phyloP scores from a whole-genome alignment of 1,284 basidiomycete genomes.

The Athelia sp. region DNA sequence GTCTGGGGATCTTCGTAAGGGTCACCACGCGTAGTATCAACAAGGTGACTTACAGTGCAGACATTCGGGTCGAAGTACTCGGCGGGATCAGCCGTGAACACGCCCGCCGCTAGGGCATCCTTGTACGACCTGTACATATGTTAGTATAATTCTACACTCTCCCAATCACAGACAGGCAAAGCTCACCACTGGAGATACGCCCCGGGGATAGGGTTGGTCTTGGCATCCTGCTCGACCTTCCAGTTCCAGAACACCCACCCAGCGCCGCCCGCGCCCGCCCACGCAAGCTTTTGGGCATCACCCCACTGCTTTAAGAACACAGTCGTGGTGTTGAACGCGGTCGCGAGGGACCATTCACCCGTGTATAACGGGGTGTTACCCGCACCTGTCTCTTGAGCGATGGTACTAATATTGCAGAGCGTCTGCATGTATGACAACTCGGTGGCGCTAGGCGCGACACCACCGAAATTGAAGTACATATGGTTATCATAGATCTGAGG shows the following conservation, averaged over 20 bases:
- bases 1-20: too few relatives aligned
- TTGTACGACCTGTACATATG: background rate
- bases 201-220: background rate
- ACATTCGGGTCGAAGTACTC: background rate
- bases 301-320: conserved; percentile 66
- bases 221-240: background rate
- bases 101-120: background rate
- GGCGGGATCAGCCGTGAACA: background rate
- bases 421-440: background rate
- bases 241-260: background rate
- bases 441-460: background rate
- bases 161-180: background rate
- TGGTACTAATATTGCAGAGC: conserved; percentile 39
- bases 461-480: conserved; percentile 23
- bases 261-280: conserved; percentile 30
- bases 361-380: conserved; percentile 43
- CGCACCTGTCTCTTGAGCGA: conserved; percentile 53
- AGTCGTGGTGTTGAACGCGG: conserved; percentile 60
- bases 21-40: too few relatives aligned
- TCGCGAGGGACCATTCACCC: conserved; percentile 71
- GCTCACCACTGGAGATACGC: background rate
- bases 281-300: conserved; percentile 71
- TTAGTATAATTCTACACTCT: background rate
- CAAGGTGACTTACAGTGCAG: too few relatives aligned
- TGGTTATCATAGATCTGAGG: conserved; percentile 77